These are phyloP conservation scores for Penicillium dipodomyicola DNA, from an alignment of 495 filamentous ascomycete genomes.

Conservation along the genomic window DNA sequence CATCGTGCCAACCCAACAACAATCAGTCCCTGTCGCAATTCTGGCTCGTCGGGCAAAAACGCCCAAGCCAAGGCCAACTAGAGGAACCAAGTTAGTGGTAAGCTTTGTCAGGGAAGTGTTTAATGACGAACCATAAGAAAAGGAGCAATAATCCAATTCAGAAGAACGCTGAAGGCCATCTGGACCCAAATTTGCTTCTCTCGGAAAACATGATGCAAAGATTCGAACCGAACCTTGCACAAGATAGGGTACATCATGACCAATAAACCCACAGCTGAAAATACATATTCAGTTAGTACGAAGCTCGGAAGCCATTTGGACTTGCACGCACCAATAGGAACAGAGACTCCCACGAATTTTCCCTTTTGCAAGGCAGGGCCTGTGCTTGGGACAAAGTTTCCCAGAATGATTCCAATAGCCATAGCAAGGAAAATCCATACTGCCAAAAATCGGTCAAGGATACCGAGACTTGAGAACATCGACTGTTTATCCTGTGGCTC, in stretches of 20 bases:
- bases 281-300: slow-evolving; percentile 1
- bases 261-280: slow-evolving; percentile 69
- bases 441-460: slow-evolving; percentile 74
- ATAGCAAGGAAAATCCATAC: slow-evolving; percentile 88
- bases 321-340: slow-evolving; percentile 67
- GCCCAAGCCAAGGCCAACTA: slow-evolving; percentile 72
- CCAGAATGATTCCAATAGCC: slow-evolving; percentile 74
- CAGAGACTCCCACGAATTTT: slow-evolving; percentile 70
- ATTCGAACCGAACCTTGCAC: slow-evolving; percentile 88
- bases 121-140: slow-evolving; percentile 69
- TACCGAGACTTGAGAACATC: slow-evolving; percentile 57
- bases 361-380: slow-evolving; percentile 67
- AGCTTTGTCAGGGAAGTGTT: background rate
- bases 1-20: slow-evolving; percentile 75
- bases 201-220: slow-evolving; percentile 65
- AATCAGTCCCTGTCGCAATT: slow-evolving; percentile 68
- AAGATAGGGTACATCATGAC: slow-evolving; percentile 97
- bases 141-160: slow-evolving; percentile 91
- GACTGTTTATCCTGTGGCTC: slow-evolving; percentile 18
- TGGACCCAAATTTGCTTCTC: slow-evolving; percentile 71
- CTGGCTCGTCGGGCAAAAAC: slow-evolving; percentile 69
- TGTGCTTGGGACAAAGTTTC: slow-evolving; percentile 69
- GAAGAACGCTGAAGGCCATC: slow-evolving; percentile 69
- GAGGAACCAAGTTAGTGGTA: slow-evolving; percentile 5
- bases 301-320: background rate